These are phyloP conservation scores for Rauvolfia tetraphylla DNA, from an alignment of 257 asterid species.

Conservation along the genomic window DNA sequence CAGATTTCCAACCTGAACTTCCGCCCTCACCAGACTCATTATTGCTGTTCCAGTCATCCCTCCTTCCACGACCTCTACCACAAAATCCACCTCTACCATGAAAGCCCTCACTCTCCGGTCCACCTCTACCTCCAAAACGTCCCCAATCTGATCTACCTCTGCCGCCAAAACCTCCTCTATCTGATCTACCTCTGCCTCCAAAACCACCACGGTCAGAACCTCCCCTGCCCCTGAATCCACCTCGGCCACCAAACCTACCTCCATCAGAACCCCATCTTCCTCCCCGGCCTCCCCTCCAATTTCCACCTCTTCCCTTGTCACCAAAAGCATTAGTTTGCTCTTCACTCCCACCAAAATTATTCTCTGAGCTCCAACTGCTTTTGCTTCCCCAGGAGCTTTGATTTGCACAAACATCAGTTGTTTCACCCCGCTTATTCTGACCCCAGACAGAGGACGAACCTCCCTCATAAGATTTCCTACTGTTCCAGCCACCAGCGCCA, in stretches of 20 bases:
- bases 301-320: conserved; percentile 62
- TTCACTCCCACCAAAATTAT: conserved; percentile 39
- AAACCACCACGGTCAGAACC: conserved; percentile 25
- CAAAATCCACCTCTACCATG: conserved; percentile 35
- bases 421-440: conserved; percentile 52
- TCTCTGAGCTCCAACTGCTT: conserved; percentile 50
- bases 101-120: too few relatives aligned
- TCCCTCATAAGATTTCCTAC: background rate
- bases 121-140: conserved; percentile 39
- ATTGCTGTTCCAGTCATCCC: conserved; percentile 34
- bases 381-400: too few relatives aligned
- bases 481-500: too few relatives aligned
- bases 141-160: conserved; percentile 51
- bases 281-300: conserved; percentile 67
- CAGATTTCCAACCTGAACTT: conserved; percentile 38
- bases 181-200: conserved; percentile 35
- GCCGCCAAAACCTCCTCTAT: conserved; percentile 39
- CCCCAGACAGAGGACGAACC: conserved; percentile 64
- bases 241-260: conserved; percentile 59
- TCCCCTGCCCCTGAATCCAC: conserved; percentile 37
- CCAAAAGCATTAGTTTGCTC: conserved; percentile 37
- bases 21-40: conserved; percentile 48
- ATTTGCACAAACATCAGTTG: conserved; percentile 20
- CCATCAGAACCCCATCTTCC: conserved; percentile 57
- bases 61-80: conserved; percentile 45